Evolutionary conservation across 495 filamentous ascomycete species (phyloP), one percentile per base, ranked within the genome.

Genomic region (Pyrenula massariospora): DNA sequence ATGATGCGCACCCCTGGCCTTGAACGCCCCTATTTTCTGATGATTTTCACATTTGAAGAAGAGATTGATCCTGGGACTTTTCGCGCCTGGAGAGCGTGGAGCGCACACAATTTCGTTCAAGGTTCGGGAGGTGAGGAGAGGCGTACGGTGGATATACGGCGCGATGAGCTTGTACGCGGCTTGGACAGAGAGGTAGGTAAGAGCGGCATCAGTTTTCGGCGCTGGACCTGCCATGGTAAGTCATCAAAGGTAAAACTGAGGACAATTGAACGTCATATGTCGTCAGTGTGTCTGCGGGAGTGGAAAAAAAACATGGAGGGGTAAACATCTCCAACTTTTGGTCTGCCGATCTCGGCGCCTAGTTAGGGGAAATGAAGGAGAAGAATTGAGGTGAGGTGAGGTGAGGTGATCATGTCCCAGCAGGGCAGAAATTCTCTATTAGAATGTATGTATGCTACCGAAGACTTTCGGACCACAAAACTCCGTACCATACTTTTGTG

Each of bases 11-110:
- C 92, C 92, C 0, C 92, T 75, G 20, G 83, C 84, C 73, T 98
- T 98, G 74, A 98, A 98, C 15, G 92, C 92, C 55, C 92, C 93
- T 54, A 93, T 84, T 50, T 82, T 84, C 72, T 96, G 92, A 36
- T 84, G 77, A 71, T 96, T 96, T 75, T 98, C 92, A 71, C 90
- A 95, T 73, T 98, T 98, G 79, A 98, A 95, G 70, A 86, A 91
- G 59, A 98, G 77, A 5, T 80, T 77, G 36, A 96, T 76, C 24
- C 71, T 79, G 0, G 90, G 89, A 10, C 62, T 68, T 11, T 83
- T 82, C 1, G 76, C 70, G 2, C 76, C 72, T 1, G 71, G 57
- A 2, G 73, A 62, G 60, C 85, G 84, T 3, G 87, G 83, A 24
- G 83, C 84, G 2, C 88, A 94, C 22, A 90, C 89, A 59, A 96